A percentile compares a stretch with the other conserved stretches of the same genome.
These are phyloP conservation scores for Pichia cabralensis DNA, from an alignment of 805 yeast genomes.

Conservation along the genomic window DNA sequence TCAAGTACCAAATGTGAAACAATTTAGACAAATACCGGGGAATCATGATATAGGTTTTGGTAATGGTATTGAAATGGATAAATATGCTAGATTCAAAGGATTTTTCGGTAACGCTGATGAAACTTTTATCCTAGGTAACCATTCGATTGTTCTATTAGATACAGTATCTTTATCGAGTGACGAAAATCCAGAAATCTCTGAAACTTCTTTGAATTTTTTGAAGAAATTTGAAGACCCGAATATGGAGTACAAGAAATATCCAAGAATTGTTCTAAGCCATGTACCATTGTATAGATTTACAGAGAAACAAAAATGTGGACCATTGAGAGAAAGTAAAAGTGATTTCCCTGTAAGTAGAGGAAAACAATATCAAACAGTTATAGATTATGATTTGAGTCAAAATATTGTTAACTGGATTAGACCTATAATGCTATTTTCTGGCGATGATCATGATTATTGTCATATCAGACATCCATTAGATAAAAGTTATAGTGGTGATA, in stretches of 20 bases:
- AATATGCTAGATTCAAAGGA: constrained; percentile 53
- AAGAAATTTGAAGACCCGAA: constrained; percentile 22
- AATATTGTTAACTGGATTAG: constrained; percentile 45
- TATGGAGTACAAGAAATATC: constrained; percentile 26
- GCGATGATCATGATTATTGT: constrained; percentile 97
- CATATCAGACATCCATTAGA: constrained; percentile 45
- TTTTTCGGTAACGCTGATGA: constrained; percentile 67
- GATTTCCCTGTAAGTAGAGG: constrained; percentile 67
- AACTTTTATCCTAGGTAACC: constrained; percentile 49
- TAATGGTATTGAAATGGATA: constrained; percentile 47
- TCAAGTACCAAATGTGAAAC: constrained; percentile 17
- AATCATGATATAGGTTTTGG: constrained; percentile 97
- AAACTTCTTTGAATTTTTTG: constrained; percentile 44
- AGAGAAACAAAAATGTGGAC: constrained; percentile 59
- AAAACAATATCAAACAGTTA: constrained; percentile 82
- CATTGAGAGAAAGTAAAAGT: constrained; percentile 55
- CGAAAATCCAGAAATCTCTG: constrained; percentile 32
- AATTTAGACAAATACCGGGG: constrained; percentile 62
- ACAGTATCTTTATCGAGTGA: constrained; percentile 71
- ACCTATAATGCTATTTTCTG: constrained; percentile 72
- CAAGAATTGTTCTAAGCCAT: constrained; percentile 69
- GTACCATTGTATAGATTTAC: constrained; percentile 79
- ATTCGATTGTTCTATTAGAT: constrained; percentile 69
- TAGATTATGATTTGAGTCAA: constrained; percentile 50
- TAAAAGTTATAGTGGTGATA: constrained; percentile 10